Base-by-base conservation (phyloP, 2,329 filamentous ascomycete species). In the Metarhizium brunneum region DNA sequence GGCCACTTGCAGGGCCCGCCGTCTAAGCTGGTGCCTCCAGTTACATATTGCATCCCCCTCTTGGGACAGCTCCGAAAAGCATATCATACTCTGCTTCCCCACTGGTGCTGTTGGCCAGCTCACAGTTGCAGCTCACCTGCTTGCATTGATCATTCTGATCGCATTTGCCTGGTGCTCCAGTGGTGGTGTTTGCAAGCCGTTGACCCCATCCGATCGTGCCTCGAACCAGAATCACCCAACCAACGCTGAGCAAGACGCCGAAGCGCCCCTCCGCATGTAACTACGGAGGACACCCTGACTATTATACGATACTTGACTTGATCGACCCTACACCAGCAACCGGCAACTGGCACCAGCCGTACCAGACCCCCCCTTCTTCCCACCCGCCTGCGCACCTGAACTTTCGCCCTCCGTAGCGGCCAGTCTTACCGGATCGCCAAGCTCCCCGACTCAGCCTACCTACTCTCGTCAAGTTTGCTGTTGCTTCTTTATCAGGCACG, bases 81-180 rank as follows among this genome's bases (percentile, higher is more conserved):
- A 57, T 54, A 57, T 57, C 55, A 57, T 51, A 57, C 32, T 45
- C 52, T 42, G 43, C 48, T 57, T 36, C 48, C 55, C 55, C 45
- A 48, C 45, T 29, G 45, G 6, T 48, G 47, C 52, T 48, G 47
- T 29, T 50, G 35, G 10, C 47, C 55, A 56, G 13, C 54, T 45
- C 35, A 29, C 36, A 32, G 29, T 50, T 47, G 51, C 54, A 53
- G 38, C 51, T 35, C 50, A 50, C 36, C 49, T 42, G 50, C 50
- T 38, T 45, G 47, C 50, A 36, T 53, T 50, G 54, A 45, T 53
- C 50, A 50, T 50, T 56, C 25, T 47, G 51, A 49, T 56, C 47
- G 45, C 25, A 48, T 48, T 13, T 32, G 20, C 38, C 13, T 40
- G 10, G 38, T 40, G 14, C 6, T 16, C 25, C 25, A 14, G 45